phyloP scores from a whole-genome alignment of 768 basidiomycete species.

The Lepiota venenata region DNA sequence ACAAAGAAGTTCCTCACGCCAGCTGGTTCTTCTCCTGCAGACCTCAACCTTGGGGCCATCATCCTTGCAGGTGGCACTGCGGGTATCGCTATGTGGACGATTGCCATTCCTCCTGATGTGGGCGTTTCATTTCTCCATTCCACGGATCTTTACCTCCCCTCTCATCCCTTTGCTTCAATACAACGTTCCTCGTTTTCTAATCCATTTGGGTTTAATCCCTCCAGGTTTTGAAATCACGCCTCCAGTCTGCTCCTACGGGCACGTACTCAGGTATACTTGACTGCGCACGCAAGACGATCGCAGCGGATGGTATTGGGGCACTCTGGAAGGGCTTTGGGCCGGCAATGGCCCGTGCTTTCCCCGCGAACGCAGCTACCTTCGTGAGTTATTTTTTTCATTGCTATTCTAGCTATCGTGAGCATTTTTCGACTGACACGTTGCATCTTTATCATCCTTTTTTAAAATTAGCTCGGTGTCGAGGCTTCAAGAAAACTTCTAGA shows the following conservation, averaged over 20 bases:
- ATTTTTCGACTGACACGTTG: conserved; percentile 4
- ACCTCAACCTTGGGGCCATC: conserved; percentile 82
- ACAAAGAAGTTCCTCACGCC: conserved; percentile 87
- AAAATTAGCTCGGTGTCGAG: conserved; percentile 82
- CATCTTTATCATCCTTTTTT: conserved; percentile 14
- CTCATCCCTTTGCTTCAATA: neutral
- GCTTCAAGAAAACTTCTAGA: conserved; percentile 84
- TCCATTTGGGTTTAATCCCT: neutral
- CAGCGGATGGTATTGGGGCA: conserved; percentile 79
- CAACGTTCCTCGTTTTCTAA: neutral
- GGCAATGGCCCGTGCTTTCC: conserved; percentile 97
- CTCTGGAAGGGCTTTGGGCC: conserved; percentile 98
- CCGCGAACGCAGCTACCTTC: conserved; percentile 94
- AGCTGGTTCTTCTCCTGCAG: conserved; percentile 69
- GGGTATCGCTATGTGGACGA: conserved; percentile 97
- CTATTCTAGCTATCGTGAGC: neutral
- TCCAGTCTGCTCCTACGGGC: conserved; percentile 95
- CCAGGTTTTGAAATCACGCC: conserved; percentile 91
- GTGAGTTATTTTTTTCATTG: conserved; percentile 42
- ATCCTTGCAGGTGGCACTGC: conserved; percentile 92
- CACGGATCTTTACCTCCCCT: neutral
- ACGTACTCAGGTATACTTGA: conserved; percentile 96
- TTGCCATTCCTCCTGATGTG: conserved; percentile 97
- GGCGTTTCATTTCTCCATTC: conserved; percentile 23
- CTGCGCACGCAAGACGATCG: conserved; percentile 89